Evolutionary conservation across 805 yeast species (phyloP).

Genomic region (Suhomyces kilbournensis): DNA sequence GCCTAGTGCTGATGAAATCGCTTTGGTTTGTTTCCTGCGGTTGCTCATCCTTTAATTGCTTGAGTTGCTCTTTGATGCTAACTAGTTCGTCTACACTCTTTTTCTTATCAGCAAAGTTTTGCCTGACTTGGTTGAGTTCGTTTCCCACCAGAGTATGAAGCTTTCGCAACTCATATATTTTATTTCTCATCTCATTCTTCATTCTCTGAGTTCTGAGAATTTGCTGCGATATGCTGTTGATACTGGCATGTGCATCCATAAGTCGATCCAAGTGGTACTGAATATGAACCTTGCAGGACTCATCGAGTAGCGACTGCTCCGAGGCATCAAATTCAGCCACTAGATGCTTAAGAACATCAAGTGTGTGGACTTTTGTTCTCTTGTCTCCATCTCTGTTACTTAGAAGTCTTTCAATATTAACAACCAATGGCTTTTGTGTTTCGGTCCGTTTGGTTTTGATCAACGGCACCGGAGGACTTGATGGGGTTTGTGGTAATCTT

Average conservation of each 20-base stretch:
- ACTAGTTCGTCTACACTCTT: slow-evolving; percentile 15
- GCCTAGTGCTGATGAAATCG: slow-evolving; percentile 8
- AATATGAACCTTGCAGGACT: slow-evolving; percentile 31
- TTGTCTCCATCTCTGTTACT: slow-evolving; percentile 20
- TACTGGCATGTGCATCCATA: slow-evolving; percentile 33
- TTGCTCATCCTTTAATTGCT: slow-evolving; percentile 1
- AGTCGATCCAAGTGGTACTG: slow-evolving; percentile 27
- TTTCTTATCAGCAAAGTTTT: slow-evolving; percentile 15
- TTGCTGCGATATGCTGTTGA: slow-evolving; percentile 28
- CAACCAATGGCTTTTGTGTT: slow-evolving; percentile 25
- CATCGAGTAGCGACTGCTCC: slow-evolving; percentile 23
- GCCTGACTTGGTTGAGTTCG: slow-evolving; percentile 27
- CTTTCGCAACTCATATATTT: slow-evolving; percentile 28
- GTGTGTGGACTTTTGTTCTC: slow-evolving; percentile 27
- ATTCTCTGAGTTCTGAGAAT: slow-evolving; percentile 27
- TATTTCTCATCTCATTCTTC: slow-evolving; percentile 29
- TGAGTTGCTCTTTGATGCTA: slow-evolving; percentile 10
- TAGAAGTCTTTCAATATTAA: slow-evolving; percentile 29
- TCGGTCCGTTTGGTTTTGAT: slow-evolving; percentile 18
- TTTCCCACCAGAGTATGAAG: slow-evolving; percentile 32
- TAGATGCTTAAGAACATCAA: slow-evolving; percentile 37
- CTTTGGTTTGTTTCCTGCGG: slow-evolving; percentile 2
- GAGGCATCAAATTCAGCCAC: slow-evolving; percentile 25
- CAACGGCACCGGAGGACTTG: slow-evolving; percentile 10
- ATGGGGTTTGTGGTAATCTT: neutral